These are phyloP conservation scores for Talaromyces sp. DNA, from an alignment of 2,329 filamentous ascomycete genomes.

Conservation along the genomic window DNA sequence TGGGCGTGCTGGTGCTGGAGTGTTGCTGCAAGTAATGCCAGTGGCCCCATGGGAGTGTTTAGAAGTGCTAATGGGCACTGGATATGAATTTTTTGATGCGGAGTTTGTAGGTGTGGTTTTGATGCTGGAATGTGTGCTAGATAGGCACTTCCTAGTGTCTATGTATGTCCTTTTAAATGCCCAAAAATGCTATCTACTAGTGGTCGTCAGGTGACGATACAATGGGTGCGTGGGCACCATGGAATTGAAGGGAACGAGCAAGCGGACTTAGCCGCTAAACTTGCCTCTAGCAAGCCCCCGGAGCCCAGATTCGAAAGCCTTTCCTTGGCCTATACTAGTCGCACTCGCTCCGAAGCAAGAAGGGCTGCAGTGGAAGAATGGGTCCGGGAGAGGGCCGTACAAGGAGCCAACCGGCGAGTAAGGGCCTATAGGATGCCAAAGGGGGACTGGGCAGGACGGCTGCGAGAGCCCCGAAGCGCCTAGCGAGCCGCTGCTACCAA, in stretches of 20 bases:
- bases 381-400: not conserved
- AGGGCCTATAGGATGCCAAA: not conserved
- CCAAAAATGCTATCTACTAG: not conserved
- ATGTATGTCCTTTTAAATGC: not conserved
- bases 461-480: not conserved
- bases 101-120: not conserved
- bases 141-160: not conserved
- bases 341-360: not conserved
- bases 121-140: not conserved
- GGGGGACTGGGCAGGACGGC: not conserved
- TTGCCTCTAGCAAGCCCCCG: not conserved
- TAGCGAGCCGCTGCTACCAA: constrained; percentile 1
- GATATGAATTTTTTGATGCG: not conserved
- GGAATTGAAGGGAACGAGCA: not conserved
- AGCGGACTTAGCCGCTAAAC: not conserved
- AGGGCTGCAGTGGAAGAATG: not conserved
- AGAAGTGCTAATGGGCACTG: not conserved
- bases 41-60: too few relatives aligned
- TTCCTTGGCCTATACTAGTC: too few relatives aligned
- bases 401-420: not conserved
- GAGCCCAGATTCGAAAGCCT: too few relatives aligned
- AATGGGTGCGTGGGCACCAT: not conserved
- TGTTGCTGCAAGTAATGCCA: too few relatives aligned
- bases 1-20: too few relatives aligned
- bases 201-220: not conserved